These are phyloP conservation scores for Russula sp. DNA, from an alignment of 768 basidiomycete species.

Conservation along the genomic window DNA sequence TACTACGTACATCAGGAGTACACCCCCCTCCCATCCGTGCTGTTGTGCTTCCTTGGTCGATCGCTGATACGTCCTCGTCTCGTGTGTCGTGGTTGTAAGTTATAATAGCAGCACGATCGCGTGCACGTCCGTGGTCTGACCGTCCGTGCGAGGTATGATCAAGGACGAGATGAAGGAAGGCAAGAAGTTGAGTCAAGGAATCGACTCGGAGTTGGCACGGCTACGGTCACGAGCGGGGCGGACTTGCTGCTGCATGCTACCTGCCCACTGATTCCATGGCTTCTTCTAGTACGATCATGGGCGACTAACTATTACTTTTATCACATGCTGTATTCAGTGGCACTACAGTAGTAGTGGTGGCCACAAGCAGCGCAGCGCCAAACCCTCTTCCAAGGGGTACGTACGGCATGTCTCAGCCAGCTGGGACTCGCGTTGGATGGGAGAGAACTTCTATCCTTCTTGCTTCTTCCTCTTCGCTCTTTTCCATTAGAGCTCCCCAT, in stretches of 20 bases:
- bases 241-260: not conserved
- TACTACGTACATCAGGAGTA: not conserved
- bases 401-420: not conserved
- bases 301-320: not conserved
- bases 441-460: not conserved
- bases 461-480: not conserved
- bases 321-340: not conserved
- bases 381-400: not conserved
- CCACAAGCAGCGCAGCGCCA: not conserved
- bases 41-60: not conserved
- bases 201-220: not conserved
- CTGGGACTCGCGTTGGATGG: not conserved
- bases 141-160: no score
- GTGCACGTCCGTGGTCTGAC: no score
- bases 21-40: not conserved
- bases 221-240: not conserved
- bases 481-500: not conserved
- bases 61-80: not conserved
- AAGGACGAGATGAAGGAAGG: not conserved
- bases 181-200: not conserved
- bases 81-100: not conserved
- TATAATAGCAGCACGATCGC: not conserved
- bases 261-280: no score
- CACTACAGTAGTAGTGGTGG: not conserved
- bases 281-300: not conserved